Evolutionary conservation across 2,329 filamentous ascomycete species (phyloP), one percentile per base, ranked within the genome.

Genomic region (Ophiostoma piceae): DNA sequence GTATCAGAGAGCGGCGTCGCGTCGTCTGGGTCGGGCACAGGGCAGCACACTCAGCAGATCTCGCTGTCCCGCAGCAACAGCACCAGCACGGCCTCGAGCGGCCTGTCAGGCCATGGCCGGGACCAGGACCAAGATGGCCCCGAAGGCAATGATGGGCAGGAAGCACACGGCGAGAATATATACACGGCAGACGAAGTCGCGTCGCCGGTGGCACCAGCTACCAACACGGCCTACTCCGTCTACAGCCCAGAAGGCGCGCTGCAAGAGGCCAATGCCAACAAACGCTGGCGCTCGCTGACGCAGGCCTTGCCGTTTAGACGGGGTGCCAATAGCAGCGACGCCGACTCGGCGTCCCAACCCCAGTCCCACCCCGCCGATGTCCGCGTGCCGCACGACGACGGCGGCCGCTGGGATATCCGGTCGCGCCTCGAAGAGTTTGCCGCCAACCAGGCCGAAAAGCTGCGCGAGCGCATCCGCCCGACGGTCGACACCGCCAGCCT

Each of bases 391-490:
- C 71, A 69, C 54, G 73, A 73, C 37, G 73, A 73, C 1, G 67
- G 62, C 67, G 73, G 70, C 70, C 78, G 82, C 60, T 89, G 87
- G 87, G 86, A 88, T 74, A 74, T 89, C 11, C 82, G 82, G 43
- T 80, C 80, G 11, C 82, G 86, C 16, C 75, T 89, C 1, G 87
- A 90, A 71, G 84, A 88, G 66, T 89, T 89, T 74, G 86, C 87
- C 0, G 85, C 81, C 1, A 83, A 81, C 8, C 86, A 89, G 72
- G 87, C 86, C 0, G 87, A 89, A 72, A 84, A 82, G 75, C 76
- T 89, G 6, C 80, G 86, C 11, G 87, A 89, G 69, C 83, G 80
- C 70, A 81, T 87, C 66, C 80, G 84, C 12, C 83, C 86, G 11
- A 83, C 82, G 0, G 81, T 83, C 0, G 83, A 85, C 73, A 85